phyloP scores from a whole-genome alignment of 2,329 filamentous ascomycete species.

The Gyromitra esculenta region DNA sequence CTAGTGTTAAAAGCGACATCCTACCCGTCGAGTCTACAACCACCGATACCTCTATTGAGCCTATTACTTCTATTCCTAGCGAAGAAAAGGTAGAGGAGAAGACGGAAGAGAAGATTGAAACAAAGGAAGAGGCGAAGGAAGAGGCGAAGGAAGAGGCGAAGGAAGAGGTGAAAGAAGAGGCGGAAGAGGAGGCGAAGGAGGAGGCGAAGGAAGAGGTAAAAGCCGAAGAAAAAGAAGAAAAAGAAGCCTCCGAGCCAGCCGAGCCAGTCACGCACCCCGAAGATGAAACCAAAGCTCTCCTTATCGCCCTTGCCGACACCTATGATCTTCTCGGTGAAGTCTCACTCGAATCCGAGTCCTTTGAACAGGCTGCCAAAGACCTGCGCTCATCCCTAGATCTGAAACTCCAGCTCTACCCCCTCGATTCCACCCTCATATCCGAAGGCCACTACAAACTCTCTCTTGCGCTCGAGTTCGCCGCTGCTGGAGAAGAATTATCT shows the following conservation, averaged over 20 bases:
- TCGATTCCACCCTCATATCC: conserved; percentile 84
- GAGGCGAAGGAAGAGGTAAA: conserved; percentile 62
- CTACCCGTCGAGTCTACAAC: conserved; percentile 20
- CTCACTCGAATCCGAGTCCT: conserved; percentile 95
- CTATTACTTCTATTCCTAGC: background rate
- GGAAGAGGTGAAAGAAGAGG: conserved; percentile 58
- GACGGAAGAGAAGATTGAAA: conserved; percentile 61
- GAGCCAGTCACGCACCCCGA: conserved; percentile 60
- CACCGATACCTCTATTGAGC: conserved; percentile 11
- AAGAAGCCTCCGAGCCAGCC: conserved; percentile 9
- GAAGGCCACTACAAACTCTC: conserved; percentile 98
- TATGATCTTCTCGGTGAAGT: conserved; percentile 96
- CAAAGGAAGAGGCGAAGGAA: conserved; percentile 62
- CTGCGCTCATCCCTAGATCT: conserved; percentile 79
- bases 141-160: conserved; percentile 56
- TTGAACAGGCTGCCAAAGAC: conserved; percentile 85
- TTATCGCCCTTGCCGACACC: conserved; percentile 79
- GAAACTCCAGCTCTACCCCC: conserved; percentile 79
- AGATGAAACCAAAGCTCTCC: conserved; percentile 36
- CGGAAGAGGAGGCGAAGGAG: conserved; percentile 62
- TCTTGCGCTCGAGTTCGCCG: conserved; percentile 88
- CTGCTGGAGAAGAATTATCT: conserved; percentile 66
- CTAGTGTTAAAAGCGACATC: conserved; percentile 14
- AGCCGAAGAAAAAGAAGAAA: conserved; percentile 9
- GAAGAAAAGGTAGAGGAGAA: conserved; percentile 60